Conservation (phyloP, 352 stramenopile species). For the Pythium grandisporangium region DNA sequence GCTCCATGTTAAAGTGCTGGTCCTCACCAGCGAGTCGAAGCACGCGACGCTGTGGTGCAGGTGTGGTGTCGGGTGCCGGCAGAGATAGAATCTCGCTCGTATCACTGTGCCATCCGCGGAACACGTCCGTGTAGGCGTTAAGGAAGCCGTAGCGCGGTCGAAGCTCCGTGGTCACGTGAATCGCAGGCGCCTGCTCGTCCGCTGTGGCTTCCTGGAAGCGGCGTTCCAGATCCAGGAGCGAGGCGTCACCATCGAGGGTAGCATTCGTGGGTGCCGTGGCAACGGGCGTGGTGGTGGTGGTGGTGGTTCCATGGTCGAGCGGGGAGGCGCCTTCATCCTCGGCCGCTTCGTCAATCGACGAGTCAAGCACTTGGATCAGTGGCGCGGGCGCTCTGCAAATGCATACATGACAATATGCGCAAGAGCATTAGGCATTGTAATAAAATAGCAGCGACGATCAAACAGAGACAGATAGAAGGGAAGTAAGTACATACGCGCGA, state of each 20-base stretch:
- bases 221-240: conserved; percentile 47
- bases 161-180: conserved; percentile 27
- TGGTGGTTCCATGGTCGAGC: too few species aligned
- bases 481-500: conserved; percentile 20
- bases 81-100: conserved; percentile 92
- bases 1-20: conserved; percentile 91
- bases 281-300: conserved; percentile 5
- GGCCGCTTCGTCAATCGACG: conserved; percentile 9
- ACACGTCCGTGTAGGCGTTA: conserved; percentile 90
- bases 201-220: conserved; percentile 12
- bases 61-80: conserved; percentile 80
- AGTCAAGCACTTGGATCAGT: conserved; percentile 79
- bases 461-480: too few species aligned
- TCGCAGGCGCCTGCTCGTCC: conserved; percentile 10
- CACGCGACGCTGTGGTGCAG: conserved; percentile 51
- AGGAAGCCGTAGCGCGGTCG: conserved; percentile 91
- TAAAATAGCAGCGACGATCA: background rate
- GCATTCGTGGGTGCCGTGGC: background rate
- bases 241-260: conserved; percentile 1
- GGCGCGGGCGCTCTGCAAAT: conserved; percentile 25
- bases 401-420: background rate
- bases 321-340: too few species aligned
- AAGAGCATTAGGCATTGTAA: background rate
- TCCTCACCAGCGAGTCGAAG: conserved; percentile 85
- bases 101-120: conserved; percentile 86